Conservation (phyloP, 768 basidiomycete species). For the Hypholoma sublateritium region DNA sequence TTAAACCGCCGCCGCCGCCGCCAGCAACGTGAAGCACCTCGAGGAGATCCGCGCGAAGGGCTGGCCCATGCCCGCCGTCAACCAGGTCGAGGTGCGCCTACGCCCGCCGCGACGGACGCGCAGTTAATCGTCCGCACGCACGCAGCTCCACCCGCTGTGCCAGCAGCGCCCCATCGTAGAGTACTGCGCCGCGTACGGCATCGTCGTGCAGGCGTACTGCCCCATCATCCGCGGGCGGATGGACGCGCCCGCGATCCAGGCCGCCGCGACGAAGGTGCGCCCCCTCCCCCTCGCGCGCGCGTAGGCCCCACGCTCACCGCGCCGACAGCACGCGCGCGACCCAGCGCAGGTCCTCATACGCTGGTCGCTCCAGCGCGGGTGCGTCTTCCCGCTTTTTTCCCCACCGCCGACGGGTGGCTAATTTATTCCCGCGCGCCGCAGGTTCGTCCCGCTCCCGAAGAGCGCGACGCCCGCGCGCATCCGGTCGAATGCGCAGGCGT, state of each 20-base stretch:
- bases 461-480: constrained; percentile 72
- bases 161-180: constrained; percentile 79
- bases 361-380: constrained; percentile 90
- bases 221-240: constrained; percentile 67
- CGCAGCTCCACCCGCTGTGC: constrained; percentile 76
- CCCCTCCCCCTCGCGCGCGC: neutral
- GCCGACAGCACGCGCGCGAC: constrained; percentile 52
- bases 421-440: constrained; percentile 24
- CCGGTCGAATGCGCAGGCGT: constrained; percentile 69
- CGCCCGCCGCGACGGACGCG: neutral
- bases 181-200: constrained; percentile 62
- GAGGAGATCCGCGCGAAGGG: constrained; percentile 71
- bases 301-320: neutral
- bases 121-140: neutral
- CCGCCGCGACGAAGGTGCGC: constrained; percentile 60
- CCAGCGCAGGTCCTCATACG: constrained; percentile 82
- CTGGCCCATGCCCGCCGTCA: constrained; percentile 66
- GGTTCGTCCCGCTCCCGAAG: constrained; percentile 83
- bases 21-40: constrained; percentile 53
- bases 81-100: constrained; percentile 71
- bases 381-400: constrained; percentile 20
- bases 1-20: neutral
- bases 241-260: constrained; percentile 52
- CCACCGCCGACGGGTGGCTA: neutral
- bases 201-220: constrained; percentile 74